Evolutionary conservation across 2,329 filamentous ascomycete species (phyloP).

Genomic region (Tolypocladium paradoxum): DNA sequence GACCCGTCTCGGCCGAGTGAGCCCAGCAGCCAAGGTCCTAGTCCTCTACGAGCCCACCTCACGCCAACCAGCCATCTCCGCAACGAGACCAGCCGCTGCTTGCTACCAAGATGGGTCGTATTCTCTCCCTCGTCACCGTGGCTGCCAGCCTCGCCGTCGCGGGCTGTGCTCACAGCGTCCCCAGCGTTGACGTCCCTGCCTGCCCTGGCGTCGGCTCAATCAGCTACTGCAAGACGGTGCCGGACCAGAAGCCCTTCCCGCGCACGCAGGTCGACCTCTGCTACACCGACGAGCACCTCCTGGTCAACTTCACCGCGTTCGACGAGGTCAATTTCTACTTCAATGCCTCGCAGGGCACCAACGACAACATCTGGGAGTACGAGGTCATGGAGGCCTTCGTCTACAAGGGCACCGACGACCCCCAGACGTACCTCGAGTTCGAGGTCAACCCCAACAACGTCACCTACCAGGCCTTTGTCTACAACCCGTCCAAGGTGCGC

Average conservation of each 20-base stretch:
- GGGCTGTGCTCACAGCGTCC: conserved; percentile 6
- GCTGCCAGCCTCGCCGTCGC: conserved; percentile 2
- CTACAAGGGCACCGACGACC: conserved; percentile 31
- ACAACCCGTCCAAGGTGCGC: conserved; percentile 36
- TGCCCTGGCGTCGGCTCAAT: conserved; percentile 26
- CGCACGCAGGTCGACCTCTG: conserved; percentile 34
- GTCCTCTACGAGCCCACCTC: background rate
- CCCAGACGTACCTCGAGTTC: conserved; percentile 38
- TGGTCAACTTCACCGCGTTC: conserved; percentile 31
- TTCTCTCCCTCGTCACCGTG: conserved; percentile 2
- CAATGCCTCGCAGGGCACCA: conserved; percentile 29
- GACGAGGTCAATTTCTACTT: conserved; percentile 37
- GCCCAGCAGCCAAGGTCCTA: background rate
- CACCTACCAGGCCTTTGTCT: conserved; percentile 40
- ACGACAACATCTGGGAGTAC: conserved; percentile 36
- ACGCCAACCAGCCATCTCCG: background rate
- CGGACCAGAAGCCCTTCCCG: conserved; percentile 28
- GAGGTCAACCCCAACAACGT: conserved; percentile 40
- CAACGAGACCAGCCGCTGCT: background rate
- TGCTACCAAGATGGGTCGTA: background rate
- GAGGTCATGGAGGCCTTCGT: conserved; percentile 42
- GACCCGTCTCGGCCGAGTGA: background rate
- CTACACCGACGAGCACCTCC: conserved; percentile 29
- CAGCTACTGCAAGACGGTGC: conserved; percentile 29
- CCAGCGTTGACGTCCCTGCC: conserved; percentile 24